phyloP scores from a whole-genome alignment of 176 grass and related monocot genomes.

The Carex scoparia region DNA sequence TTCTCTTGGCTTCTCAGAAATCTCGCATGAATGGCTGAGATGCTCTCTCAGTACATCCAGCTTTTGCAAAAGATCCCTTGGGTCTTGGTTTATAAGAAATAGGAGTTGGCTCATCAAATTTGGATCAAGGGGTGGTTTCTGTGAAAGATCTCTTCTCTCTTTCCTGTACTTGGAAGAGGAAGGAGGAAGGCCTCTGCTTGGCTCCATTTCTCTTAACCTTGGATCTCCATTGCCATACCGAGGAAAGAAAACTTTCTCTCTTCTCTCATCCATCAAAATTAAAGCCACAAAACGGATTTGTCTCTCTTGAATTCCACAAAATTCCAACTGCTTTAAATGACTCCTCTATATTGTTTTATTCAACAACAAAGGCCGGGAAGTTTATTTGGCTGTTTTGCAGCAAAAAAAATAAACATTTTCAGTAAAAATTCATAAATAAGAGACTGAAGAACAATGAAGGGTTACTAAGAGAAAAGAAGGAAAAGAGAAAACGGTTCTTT shows the following conservation, averaged over 20 bases:
- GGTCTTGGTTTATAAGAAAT: constrained; percentile 50
- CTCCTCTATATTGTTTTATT: background rate
- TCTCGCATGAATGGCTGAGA: constrained; percentile 60
- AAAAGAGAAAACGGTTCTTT: background rate
- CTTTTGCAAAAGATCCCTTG: constrained; percentile 64
- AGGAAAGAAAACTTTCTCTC: background rate
- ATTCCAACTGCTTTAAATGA: background rate
- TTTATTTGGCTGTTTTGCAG: constrained; percentile 16
- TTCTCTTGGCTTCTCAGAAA: constrained; percentile 40
- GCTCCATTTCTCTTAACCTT: constrained; percentile 2
- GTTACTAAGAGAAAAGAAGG: background rate
- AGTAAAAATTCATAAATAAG: background rate
- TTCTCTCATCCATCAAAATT: constrained; percentile 19
- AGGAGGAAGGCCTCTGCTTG: background rate
- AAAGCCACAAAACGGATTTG: constrained; percentile 5
- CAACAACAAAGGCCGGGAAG: background rate
- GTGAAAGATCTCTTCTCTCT: constrained; percentile 22
- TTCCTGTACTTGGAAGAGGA: constrained; percentile 2
- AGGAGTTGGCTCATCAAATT: constrained; percentile 40
- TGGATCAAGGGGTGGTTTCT: constrained; percentile 46
- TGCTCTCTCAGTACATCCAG: constrained; percentile 88
- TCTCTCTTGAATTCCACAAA: background rate
- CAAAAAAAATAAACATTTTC: constrained; percentile 9
- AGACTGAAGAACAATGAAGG: background rate
- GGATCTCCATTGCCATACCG: constrained; percentile 9